A percentile compares a stretch with the other conserved stretches of the same genome.
These are phyloP conservation scores for Cinchona pubescens DNA, from an alignment of 257 asterid species.

Conservation along the genomic window DNA sequence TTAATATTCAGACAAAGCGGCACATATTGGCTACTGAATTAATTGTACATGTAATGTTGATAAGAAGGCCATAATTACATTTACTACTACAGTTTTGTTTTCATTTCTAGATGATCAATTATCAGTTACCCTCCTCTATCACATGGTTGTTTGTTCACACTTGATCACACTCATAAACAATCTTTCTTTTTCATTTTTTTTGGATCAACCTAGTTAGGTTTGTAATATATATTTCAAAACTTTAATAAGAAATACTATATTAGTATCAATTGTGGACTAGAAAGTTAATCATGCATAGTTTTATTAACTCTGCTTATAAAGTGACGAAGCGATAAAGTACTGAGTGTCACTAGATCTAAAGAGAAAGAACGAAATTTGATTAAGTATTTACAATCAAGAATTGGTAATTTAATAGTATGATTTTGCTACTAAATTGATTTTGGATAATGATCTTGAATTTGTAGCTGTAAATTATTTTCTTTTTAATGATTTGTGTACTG, in stretches of 20 bases:
- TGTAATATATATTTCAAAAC: neutral
- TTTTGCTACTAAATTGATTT: too few relatives aligned
- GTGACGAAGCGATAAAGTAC: too few relatives aligned
- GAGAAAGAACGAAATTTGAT: too few relatives aligned
- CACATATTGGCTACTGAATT: slow-evolving; percentile 1
- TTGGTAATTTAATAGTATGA: too few relatives aligned
- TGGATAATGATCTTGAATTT: too few relatives aligned
- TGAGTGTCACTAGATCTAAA: too few relatives aligned
- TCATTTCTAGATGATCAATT: slow-evolving; percentile 1
- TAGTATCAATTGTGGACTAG: neutral
- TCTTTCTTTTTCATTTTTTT: neutral
- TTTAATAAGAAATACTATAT: neutral
- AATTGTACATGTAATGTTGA: neutral
- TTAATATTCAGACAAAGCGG: too few relatives aligned
- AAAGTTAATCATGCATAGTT: neutral
- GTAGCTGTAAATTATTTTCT: too few relatives aligned
- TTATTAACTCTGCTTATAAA: too few relatives aligned
- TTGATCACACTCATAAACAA: neutral
- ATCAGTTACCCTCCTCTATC: neutral
- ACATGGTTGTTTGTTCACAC: slow-evolving; percentile 6
- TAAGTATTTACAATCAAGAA: too few relatives aligned
- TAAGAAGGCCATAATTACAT: neutral
- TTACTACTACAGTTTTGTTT: neutral
- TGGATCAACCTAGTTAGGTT: neutral
- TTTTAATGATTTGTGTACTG: too few relatives aligned